phyloP scores from a whole-genome alignment of 176 grass and related monocot species.

The Neostapfia colusana region DNA sequence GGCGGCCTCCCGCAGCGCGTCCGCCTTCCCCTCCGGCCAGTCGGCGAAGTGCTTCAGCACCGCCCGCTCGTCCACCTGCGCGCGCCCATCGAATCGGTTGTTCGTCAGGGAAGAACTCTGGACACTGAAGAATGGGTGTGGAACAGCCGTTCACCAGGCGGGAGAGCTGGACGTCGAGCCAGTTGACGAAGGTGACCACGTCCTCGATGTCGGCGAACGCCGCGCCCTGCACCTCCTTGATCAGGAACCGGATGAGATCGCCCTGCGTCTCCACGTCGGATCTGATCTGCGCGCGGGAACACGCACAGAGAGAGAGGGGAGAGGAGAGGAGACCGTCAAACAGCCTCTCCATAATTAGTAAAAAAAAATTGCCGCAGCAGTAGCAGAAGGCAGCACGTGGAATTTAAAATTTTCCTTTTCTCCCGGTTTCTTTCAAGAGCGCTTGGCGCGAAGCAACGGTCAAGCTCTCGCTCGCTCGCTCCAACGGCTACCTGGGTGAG shows the following conservation, averaged over 20 bases:
- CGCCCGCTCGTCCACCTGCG: conserved; percentile 87
- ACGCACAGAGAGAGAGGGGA: no score
- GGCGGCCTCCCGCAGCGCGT: conserved; percentile 81
- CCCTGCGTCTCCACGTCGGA: conserved; percentile 91
- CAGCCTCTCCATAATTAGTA: no score
- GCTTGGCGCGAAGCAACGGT: conserved; percentile 53
- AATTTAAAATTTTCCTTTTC: background rate
- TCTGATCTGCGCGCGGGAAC: conserved; percentile 75
- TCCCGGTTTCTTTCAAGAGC: background rate
- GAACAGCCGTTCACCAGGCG: no score
- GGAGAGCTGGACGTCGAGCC: conserved; percentile 97
- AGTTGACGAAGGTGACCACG: conserved; percentile 94
- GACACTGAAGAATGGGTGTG: no score
- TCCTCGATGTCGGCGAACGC: conserved; percentile 80
- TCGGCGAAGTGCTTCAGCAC: conserved; percentile 98
- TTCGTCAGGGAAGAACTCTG: no score
- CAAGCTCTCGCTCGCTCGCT: background rate
- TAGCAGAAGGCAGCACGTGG: background rate
- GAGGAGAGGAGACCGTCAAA: no score
- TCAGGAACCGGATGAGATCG: conserved; percentile 87
- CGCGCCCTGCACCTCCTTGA: conserved; percentile 70
- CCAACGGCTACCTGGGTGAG: conserved; percentile 52
- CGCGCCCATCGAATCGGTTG: no score
- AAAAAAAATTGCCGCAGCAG: no score
- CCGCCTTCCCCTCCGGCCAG: conserved; percentile 93